Percentiles rank a stretch among this genome's conserved stretches.
These are phyloP conservation scores for Aegilops umbellulata DNA, from an alignment of 176 grass and related monocot genomes.

Conservation along the genomic window DNA sequence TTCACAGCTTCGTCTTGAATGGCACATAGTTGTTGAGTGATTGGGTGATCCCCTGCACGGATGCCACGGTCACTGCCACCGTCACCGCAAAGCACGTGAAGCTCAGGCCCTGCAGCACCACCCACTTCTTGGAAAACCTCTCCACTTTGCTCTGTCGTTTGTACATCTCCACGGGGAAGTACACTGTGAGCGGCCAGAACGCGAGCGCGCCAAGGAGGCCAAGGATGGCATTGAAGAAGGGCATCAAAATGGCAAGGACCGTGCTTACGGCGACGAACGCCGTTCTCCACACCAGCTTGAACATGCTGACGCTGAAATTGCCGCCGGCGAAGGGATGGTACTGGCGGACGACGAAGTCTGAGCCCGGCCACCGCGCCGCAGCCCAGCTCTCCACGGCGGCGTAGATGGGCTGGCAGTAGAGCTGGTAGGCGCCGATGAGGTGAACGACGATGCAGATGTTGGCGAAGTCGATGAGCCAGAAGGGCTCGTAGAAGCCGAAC, in stretches of 20 bases:
- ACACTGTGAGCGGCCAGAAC: constrained; percentile 92
- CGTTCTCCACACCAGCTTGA: no score
- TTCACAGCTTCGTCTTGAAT: no score
- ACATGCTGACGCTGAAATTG: no score
- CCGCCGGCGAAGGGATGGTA: no score
- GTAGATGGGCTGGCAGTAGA: constrained; percentile 75
- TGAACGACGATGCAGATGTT: constrained; percentile 73
- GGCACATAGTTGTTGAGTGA: no score
- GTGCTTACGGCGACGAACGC: no score
- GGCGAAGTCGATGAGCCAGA: constrained; percentile 84
- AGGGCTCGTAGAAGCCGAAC: constrained; percentile 84
- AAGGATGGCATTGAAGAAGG: constrained; percentile 87
- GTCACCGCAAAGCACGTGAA: constrained; percentile 49
- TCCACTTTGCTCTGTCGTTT: constrained; percentile 16
- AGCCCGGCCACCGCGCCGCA: background rate
- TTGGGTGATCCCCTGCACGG: no score
- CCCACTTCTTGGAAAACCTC: constrained; percentile 36
- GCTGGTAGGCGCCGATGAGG: constrained; percentile 85
- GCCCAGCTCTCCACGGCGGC: constrained; percentile 8
- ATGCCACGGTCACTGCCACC: background rate
- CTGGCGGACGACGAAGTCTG: no score
- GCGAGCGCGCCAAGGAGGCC: constrained; percentile 67
- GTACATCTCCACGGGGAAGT: constrained; percentile 87
- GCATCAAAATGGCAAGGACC: constrained; percentile 28
- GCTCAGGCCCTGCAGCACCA: constrained; percentile 38